Evolutionary conservation across 768 basidiomycete genomes (phyloP).

Genomic region (Lentinula raphanica): DNA sequence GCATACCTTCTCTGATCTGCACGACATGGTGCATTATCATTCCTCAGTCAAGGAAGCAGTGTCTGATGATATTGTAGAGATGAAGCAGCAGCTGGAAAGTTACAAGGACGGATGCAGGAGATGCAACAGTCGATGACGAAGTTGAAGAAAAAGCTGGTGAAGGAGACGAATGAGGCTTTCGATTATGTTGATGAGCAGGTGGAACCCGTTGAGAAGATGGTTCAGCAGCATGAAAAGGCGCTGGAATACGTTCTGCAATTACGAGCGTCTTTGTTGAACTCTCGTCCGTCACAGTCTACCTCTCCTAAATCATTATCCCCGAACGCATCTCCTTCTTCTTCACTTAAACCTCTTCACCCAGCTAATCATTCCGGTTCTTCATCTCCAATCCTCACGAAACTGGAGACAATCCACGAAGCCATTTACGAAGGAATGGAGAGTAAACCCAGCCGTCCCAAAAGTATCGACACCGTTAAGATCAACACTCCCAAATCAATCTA

Average conservation of each 20-base stretch:
- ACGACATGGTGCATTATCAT: constrained; percentile 60
- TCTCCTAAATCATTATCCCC: not conserved
- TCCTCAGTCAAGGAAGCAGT: constrained; percentile 20
- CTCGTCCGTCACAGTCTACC: not conserved
- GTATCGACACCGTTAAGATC: not conserved
- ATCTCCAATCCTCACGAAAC: not conserved
- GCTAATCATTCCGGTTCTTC: not conserved
- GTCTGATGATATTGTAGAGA: constrained; percentile 11
- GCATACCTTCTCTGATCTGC: constrained; percentile 61
- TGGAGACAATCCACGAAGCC: constrained; percentile 2
- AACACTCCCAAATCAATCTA: not conserved
- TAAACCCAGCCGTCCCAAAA: not conserved
- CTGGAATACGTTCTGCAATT: not conserved
- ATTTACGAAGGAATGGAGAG: not conserved
- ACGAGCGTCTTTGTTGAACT: not conserved
- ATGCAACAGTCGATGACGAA: constrained; percentile 45
- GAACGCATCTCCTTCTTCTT: not conserved
- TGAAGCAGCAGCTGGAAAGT: constrained; percentile 27
- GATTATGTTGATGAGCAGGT: constrained; percentile 58
- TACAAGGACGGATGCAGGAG: constrained; percentile 37
- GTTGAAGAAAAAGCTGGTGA: constrained; percentile 34
- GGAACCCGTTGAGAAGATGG: constrained; percentile 43
- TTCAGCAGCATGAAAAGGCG: constrained; percentile 44
- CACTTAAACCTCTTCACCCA: not conserved
- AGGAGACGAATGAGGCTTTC: constrained; percentile 48